Evolutionary conservation across 345 rosid species (phyloP).

Genomic region (Psidium guajava): DNA sequence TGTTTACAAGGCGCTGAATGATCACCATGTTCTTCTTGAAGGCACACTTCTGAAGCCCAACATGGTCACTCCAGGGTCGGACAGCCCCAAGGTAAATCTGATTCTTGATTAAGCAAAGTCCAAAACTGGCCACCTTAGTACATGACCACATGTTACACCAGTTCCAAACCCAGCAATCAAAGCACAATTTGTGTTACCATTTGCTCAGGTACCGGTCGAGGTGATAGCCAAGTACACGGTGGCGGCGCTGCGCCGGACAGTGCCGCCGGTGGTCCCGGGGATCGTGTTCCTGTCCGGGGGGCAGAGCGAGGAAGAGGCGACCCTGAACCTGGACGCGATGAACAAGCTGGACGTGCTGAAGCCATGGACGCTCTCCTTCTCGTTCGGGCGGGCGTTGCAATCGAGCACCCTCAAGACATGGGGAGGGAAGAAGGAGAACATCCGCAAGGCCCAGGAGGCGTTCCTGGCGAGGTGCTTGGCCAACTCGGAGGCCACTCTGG

Average conservation of each 20-base stretch:
- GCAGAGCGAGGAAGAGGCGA: slow-evolving; percentile 86
- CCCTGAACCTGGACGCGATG: slow-evolving; percentile 77
- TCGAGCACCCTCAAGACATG: slow-evolving; percentile 92
- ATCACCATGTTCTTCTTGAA: slow-evolving; percentile 90
- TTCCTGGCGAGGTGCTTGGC: slow-evolving; percentile 75
- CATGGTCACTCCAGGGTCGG: slow-evolving; percentile 96
- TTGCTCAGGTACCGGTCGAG: slow-evolving; percentile 10
- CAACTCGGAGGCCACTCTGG: slow-evolving; percentile 79
- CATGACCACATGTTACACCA: not conserved
- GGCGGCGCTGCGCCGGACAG: slow-evolving; percentile 66
- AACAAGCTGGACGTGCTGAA: slow-evolving; percentile 64
- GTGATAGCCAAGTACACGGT: slow-evolving; percentile 71
- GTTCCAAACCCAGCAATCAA: not conserved
- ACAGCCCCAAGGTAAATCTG: slow-evolving; percentile 62
- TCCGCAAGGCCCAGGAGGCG: slow-evolving; percentile 58
- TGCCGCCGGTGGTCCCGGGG: slow-evolving; percentile 84
- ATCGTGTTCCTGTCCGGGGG: slow-evolving; percentile 84
- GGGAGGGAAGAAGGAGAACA: slow-evolving; percentile 74
- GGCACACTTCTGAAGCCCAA: slow-evolving; percentile 95
- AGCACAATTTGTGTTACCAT: not conserved
- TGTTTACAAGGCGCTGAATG: slow-evolving; percentile 84
- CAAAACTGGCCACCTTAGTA: not conserved
- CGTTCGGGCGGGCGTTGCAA: slow-evolving; percentile 89
- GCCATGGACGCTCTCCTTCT: slow-evolving; percentile 94
- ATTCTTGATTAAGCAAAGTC: not conserved